Base-by-base conservation (phyloP, 345 rosid genomes). In the Moricandia moricandioides region DNA sequence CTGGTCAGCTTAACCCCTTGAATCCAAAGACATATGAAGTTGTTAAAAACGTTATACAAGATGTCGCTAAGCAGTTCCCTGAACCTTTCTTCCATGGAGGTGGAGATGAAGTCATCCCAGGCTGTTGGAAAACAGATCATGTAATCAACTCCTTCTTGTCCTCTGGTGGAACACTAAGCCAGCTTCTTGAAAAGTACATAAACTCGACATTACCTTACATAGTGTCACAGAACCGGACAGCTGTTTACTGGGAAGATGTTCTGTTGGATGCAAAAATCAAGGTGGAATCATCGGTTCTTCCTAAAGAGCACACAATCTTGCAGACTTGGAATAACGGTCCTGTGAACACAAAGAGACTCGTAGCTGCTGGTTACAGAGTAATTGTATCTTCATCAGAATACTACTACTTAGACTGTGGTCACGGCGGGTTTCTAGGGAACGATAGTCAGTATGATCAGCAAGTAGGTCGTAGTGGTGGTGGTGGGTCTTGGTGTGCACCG, bases 351-450 rank as follows among this genome's bases (percentile, higher is more conserved):
- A 94, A 91, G 77, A 75, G 31, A 70, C 81, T 94, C 2, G 88
- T 86, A 24, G 61, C 83, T 39, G 87, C 93, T n/a, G 97, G 93
- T 55, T 91, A 89, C 76, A 83, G 91, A 33, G 84, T 78, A 1
- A 94, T 94, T 1, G 91, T 90, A 3, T 94, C 98, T 56, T 94
- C 98, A 18, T 80, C 96, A 1, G 93, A 89, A 2, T 94, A 75
- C 80, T 89, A 91, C 70, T 93, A 93, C 77, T 73, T 93, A 82
- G 98, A 93, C 56, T 93, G 96, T 55, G 97, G 97, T 3, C 95
- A 88, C 18, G 89, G 97, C 0, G 84, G 56, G 26, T 94, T 89
- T 79, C 26, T 85, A 17, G 95, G 98, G 33, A 94, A 91, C 45
- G 85, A 89, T 60, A 87, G 96, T 77, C 83, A 57, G 62, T 91